Base-by-base conservation (phyloP, 1,139 yeast species). In the Blastobotrys arbuscula region DNA sequence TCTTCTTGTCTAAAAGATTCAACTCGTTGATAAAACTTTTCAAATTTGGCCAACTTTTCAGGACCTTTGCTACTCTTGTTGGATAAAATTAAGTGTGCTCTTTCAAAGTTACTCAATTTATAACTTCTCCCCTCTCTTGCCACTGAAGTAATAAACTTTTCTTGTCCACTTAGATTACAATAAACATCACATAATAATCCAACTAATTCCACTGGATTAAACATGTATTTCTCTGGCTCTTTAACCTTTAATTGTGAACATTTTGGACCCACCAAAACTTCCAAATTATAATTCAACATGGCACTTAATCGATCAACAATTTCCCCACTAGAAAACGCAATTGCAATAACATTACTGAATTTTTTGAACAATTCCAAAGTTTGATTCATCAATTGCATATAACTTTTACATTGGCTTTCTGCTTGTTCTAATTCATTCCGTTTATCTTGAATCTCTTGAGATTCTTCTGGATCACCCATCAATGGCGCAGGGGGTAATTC, bases 301-400 rank as follows among this genome's bases (percentile, higher is more conserved):
- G 96, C 89, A 0, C 98, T 96, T 53, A 92, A 72, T 65, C 98
- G 77, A 59, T 88, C 96, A 40, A 92, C 96, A 59, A 92, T 82
- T 69, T 94, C 98, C 1, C 88, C 81, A 44, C 88, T 82, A 3
- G 83, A 82, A 68, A 92, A 94, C 0, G 96, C 94, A 49, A 73
- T 73, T 3, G 98, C 96, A 8, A 88, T 88, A 56, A 90, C 92
- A 50, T 79, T 76, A 0, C 97, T 89, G 64, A 90, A 92, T 45
- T 89, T 69, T 56, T 81, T 81, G 61, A 92, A 83, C 56, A 94
- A 71, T 47, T 77, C 78, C 69, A 90, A 81, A 0, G 96, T 87
- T 63, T 88, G 86, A 58, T 86, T 85, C 13, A 95, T 82, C 53
- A 94, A 72, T 44, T 87, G 89, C 74, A 90, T 82, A 58, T 84